phyloP scores from a whole-genome alignment of 306 rosid species.

The Mimosa bimucronata region DNA sequence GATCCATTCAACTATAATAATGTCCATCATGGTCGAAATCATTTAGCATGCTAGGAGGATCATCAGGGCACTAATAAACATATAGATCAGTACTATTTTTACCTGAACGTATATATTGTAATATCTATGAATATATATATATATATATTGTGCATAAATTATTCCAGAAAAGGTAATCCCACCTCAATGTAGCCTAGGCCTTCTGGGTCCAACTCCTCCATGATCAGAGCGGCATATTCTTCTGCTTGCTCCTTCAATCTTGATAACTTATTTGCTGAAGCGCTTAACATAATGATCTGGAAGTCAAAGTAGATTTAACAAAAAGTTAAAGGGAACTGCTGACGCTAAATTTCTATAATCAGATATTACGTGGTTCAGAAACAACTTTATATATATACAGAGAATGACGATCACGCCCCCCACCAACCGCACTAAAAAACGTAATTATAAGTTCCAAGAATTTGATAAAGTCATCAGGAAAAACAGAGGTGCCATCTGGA shows the following conservation, averaged over 20 bases:
- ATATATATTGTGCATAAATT: no score
- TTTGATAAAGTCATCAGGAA: constrained; percentile 44
- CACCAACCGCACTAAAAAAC: constrained; percentile 78
- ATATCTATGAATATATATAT: no score
- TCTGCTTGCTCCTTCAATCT: constrained; percentile 99
- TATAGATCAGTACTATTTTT: no score
- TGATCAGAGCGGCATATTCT: constrained; percentile 96
- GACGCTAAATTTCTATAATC: not conserved
- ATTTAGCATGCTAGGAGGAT: not conserved
- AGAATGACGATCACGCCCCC: constrained; percentile 62
- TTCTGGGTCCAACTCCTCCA: constrained; percentile 99
- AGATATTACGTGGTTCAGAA: constrained; percentile 28
- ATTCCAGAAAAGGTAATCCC: constrained; percentile 3
- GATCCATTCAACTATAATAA: constrained; percentile 10
- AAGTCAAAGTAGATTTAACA: constrained; percentile 30
- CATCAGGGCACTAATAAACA: not conserved
- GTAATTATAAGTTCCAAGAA: constrained; percentile 40
- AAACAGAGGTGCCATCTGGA: constrained; percentile 45
- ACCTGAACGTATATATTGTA: no score
- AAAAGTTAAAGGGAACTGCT: not conserved
- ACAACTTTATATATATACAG: not conserved
- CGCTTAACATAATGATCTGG: constrained; percentile 94
- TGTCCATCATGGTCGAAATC: constrained; percentile 1
- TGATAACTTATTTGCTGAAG: constrained; percentile 91
- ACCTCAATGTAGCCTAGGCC: constrained; percentile 97